Percentiles rank a stretch among this genome's conserved stretches.
phyloP scores from a whole-genome alignment of 805 yeast species.

The Candida schatavii region DNA sequence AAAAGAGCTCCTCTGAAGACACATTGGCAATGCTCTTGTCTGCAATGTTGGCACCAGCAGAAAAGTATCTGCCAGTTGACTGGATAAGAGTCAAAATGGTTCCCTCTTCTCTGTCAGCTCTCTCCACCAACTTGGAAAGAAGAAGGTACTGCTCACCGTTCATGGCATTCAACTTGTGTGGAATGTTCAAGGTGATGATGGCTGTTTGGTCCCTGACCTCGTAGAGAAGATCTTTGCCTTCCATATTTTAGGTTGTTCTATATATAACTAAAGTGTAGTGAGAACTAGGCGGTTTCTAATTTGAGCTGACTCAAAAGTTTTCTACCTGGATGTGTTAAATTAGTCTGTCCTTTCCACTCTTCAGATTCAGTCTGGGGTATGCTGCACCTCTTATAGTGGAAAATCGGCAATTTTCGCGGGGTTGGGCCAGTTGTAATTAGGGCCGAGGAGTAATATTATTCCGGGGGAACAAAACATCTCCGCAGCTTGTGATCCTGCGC shows the following conservation, averaged over 20 bases:
- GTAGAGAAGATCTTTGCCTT: constrained; percentile 30
- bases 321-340: no score
- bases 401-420: neutral
- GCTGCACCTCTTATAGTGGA: neutral
- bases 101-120: constrained; percentile 60
- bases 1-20: constrained; percentile 29
- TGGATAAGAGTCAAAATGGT: constrained; percentile 66
- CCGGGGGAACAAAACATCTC: neutral
- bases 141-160: constrained; percentile 60
- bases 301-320: no score
- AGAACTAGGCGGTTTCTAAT: no score
- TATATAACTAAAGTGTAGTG: no score
- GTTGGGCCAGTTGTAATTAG: neutral
- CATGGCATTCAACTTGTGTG: constrained; percentile 63
- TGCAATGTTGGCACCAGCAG: constrained; percentile 80
- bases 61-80: constrained; percentile 71
- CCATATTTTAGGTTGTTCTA: no score
- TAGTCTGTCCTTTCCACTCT: no score
- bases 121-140: constrained; percentile 55
- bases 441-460: neutral
- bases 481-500: neutral
- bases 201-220: constrained; percentile 48
- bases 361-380: neutral
- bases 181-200: constrained; percentile 64
- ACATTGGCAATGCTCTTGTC: constrained; percentile 29